Conservation (phyloP, 768 basidiomycete species). For the Tulasnella sp. region DNA sequence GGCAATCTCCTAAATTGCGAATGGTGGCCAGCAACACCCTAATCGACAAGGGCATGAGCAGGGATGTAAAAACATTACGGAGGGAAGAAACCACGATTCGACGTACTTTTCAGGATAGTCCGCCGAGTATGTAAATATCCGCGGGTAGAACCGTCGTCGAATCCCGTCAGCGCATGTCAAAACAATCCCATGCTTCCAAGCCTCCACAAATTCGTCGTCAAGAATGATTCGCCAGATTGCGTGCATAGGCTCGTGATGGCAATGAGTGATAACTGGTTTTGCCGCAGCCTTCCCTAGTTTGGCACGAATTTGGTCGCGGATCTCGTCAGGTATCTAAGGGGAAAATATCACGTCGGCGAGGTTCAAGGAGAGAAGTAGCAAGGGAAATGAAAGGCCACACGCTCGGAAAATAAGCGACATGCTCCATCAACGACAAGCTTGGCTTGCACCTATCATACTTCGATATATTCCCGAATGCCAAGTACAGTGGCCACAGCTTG, state of each 20-base stretch:
- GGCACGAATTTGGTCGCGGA: neutral
- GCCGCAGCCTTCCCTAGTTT: constrained; percentile 8
- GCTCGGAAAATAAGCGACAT: constrained; percentile 29
- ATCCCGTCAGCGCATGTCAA: constrained; percentile 32
- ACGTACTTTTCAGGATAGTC: constrained; percentile 49
- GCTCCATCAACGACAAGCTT: neutral
- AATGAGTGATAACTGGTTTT: constrained; percentile 9
- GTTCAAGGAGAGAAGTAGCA: too few species aligned
- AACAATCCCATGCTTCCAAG: constrained; percentile 34
- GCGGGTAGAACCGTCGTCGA: constrained; percentile 38
- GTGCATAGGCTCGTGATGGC: constrained; percentile 33
- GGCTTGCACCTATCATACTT: constrained; percentile 8
- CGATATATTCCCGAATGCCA: constrained; percentile 31
- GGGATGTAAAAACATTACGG: too few species aligned
- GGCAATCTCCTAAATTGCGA: constrained; percentile 38
- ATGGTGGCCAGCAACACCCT: constrained; percentile 27
- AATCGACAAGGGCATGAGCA: neutral
- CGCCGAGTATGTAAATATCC: constrained; percentile 45
- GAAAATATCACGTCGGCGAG: too few species aligned
- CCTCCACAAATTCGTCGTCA: constrained; percentile 31
- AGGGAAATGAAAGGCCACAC: constrained; percentile 1
- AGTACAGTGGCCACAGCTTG: constrained; percentile 34
- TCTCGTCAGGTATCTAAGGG: constrained; percentile 19
- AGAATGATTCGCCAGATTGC: constrained; percentile 30
- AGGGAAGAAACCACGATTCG: neutral